These are phyloP conservation scores for Alternaria infectoria DNA, from an alignment of 2,329 filamentous ascomycete genomes.

Conservation along the genomic window DNA sequence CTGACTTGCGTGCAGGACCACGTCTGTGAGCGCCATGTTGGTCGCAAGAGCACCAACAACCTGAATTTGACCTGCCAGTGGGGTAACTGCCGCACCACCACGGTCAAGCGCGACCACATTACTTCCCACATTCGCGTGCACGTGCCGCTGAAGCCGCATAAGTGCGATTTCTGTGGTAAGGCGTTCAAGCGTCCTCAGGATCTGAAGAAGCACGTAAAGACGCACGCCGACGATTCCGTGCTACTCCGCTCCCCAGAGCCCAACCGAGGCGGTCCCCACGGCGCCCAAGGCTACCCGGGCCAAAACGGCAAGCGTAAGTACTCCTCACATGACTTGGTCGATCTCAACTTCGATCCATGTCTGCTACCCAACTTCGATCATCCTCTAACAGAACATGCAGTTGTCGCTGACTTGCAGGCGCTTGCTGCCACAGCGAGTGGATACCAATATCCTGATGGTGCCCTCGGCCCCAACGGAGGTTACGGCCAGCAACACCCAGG, in stretches of 20 bases:
- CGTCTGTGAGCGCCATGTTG: slow-evolving; percentile 97
- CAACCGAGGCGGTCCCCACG: slow-evolving; percentile 52
- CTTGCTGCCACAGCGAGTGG: slow-evolving; percentile 57
- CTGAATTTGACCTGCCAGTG: slow-evolving; percentile 96
- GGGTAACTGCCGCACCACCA: slow-evolving; percentile 94
- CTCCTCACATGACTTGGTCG: slow-evolving; percentile 6
- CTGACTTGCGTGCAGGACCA: slow-evolving; percentile 71
- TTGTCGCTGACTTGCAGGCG: slow-evolving; percentile 56
- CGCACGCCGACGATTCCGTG: slow-evolving; percentile 93
- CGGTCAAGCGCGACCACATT: slow-evolving; percentile 98
- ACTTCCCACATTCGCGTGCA: slow-evolving; percentile 98
- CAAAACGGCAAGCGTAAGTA: slow-evolving; percentile 51
- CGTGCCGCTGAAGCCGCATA: slow-evolving; percentile 98
- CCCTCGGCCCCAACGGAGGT: slow-evolving; percentile 42
- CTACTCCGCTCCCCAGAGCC: slow-evolving; percentile 69
- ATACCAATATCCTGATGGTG: slow-evolving; percentile 55
- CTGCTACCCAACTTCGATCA: slow-evolving; percentile 25
- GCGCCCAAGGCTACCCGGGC: slow-evolving; percentile 43
- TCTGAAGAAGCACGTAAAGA: slow-evolving; percentile 99
- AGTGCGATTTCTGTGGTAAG: slow-evolving; percentile 98
- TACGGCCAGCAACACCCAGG: slow-evolving; percentile 61
- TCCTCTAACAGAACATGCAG: slow-evolving; percentile 46
- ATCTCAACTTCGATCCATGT: neutral
- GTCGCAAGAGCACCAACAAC: slow-evolving; percentile 99
- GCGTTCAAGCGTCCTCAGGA: slow-evolving; percentile 99